Evolutionary conservation across 805 yeast species (phyloP).

Genomic region (Osmozyma mogii): DNA sequence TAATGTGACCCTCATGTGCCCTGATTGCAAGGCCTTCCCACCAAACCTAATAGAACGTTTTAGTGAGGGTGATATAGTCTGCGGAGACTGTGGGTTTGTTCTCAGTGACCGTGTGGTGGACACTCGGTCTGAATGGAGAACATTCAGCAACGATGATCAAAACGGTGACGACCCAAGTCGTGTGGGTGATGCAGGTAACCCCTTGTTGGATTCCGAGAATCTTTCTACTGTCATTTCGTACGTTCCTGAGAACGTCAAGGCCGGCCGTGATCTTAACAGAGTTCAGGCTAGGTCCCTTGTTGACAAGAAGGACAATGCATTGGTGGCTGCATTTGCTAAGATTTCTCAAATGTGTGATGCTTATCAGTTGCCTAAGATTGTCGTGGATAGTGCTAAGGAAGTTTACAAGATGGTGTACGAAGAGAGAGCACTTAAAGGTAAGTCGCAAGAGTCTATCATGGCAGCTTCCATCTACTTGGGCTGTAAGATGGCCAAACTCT

Average conservation of each 20-base stretch:
- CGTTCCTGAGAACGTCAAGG: slow-evolving; percentile 75
- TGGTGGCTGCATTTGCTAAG: slow-evolving; percentile 82
- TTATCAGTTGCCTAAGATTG: slow-evolving; percentile 86
- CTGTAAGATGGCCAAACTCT: slow-evolving; percentile 87
- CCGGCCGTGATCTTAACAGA: slow-evolving; percentile 83
- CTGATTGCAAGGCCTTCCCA: slow-evolving; percentile 92
- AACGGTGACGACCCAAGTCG: slow-evolving; percentile 98
- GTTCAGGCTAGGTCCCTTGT: slow-evolving; percentile 82
- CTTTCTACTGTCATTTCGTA: slow-evolving; percentile 87
- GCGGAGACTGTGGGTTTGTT: slow-evolving; percentile 94
- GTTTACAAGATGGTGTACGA: slow-evolving; percentile 89
- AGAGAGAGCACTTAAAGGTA: slow-evolving; percentile 77
- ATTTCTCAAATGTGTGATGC: slow-evolving; percentile 97
- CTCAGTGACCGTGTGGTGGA: slow-evolving; percentile 88
- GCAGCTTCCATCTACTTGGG: slow-evolving; percentile 95
- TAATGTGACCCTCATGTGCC: slow-evolving; percentile 85
- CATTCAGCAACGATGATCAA: slow-evolving; percentile 95
- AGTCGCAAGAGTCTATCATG: slow-evolving; percentile 88
- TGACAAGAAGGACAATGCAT: slow-evolving; percentile 80
- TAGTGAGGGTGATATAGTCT: slow-evolving; percentile 97
- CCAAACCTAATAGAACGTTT: slow-evolving; percentile 93
- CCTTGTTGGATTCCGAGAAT: slow-evolving; percentile 83
- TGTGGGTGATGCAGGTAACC: slow-evolving; percentile 97
- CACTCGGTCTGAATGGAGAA: slow-evolving; percentile 97
- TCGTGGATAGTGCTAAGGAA: slow-evolving; percentile 96